Evolutionary conservation across 306 rosid species (phyloP).

Genomic region (Prunus persica): Prunus_persica_NCBIv2 NC_034014.1:11410001-11410500

Average conservation of each 20-base stretch:
- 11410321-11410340: conserved; percentile 41
- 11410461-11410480: conserved; percentile 80
- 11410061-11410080: conserved; percentile 51
- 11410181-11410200: too few species aligned
- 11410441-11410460: conserved; percentile 43
- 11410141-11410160: neutral
- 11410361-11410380: conserved; percentile 47
- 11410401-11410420: conserved; percentile 63
- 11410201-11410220: neutral
- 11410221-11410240: conserved; percentile 49
- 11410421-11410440: conserved; percentile 17
- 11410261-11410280: conserved; percentile 66
- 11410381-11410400: conserved; percentile 38
- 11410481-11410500: conserved; percentile 44
- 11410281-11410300: conserved; percentile 77
- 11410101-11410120: conserved; percentile 30
- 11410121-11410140: neutral
- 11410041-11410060: conserved; percentile 55
- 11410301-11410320: conserved; percentile 57
- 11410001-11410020: conserved; percentile 62
- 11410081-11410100: conserved; percentile 38
- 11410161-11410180: too few species aligned
- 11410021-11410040: conserved; percentile 65
- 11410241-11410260: conserved; percentile 32
- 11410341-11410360: conserved; percentile 49